phyloP scores from a whole-genome alignment of 2,329 filamentous ascomycete species.

The Sarocladium oryzae region DNA sequence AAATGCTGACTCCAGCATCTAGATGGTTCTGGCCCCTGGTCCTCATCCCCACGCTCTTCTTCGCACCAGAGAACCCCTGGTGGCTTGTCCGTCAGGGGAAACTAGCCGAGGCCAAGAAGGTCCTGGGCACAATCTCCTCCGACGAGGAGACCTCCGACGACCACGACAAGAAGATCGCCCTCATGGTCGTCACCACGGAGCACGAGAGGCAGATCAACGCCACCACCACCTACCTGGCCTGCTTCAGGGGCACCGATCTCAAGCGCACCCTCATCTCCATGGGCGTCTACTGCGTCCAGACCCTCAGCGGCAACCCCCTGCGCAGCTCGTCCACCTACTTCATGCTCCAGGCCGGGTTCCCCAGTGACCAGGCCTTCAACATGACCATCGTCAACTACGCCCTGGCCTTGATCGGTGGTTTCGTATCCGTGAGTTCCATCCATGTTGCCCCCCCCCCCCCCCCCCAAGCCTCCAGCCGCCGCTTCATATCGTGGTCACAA shows the following conservation, averaged over 20 bases:
- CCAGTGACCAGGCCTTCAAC: slow-evolving; percentile 18
- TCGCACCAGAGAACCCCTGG: slow-evolving; percentile 34
- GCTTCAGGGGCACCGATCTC: slow-evolving; percentile 35
- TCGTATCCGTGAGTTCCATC: slow-evolving; percentile 8
- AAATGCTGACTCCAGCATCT: too few relatives aligned
- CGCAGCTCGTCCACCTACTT: slow-evolving; percentile 22
- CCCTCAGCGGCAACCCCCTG: slow-evolving; percentile 19
- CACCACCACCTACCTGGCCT: slow-evolving; percentile 35
- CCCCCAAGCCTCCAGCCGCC: too few relatives aligned
- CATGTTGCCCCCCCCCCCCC: neutral
- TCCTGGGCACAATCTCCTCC: neutral
- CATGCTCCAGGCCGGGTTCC: slow-evolving; percentile 21
- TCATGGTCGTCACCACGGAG: slow-evolving; percentile 37
- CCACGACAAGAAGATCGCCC: slow-evolving; percentile 28
- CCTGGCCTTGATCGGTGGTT: slow-evolving; percentile 30
- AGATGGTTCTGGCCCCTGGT: slow-evolving; percentile 11
- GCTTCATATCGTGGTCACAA: neutral
- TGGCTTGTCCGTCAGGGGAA: slow-evolving; percentile 31
- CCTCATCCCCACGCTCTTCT: slow-evolving; percentile 27
- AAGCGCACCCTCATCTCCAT: slow-evolving; percentile 31
- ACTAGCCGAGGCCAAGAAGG: slow-evolving; percentile 26
- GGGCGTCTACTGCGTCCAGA: slow-evolving; percentile 24
- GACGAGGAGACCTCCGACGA: slow-evolving; percentile 23
- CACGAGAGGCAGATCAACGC: slow-evolving; percentile 28
- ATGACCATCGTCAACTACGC: slow-evolving; percentile 26